These are phyloP conservation scores for Cystobasidium slooffiae DNA, from an alignment of 1,284 basidiomycete genomes.

Conservation along the genomic window DNA sequence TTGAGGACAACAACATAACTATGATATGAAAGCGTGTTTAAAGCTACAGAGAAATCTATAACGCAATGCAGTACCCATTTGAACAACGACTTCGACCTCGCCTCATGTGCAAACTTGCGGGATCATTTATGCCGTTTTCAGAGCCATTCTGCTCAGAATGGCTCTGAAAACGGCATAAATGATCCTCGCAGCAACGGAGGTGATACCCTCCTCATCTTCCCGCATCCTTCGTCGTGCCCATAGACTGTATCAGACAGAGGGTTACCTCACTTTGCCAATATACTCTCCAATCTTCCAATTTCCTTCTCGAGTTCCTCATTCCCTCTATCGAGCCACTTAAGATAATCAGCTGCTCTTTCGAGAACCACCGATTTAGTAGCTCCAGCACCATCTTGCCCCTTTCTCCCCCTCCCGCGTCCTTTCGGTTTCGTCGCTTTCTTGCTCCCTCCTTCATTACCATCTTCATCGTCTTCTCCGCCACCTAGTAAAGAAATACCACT, in stretches of 20 bases:
- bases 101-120: no score
- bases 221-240: neutral
- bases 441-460: constrained; percentile 8
- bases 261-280: constrained; percentile 48
- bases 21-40: no score
- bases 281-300: constrained; percentile 48
- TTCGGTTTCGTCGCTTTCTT: constrained; percentile 42
- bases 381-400: constrained; percentile 50
- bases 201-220: no score
- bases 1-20: neutral
- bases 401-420: constrained; percentile 49
- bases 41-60: constrained; percentile 9
- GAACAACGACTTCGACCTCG: no score
- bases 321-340: constrained; percentile 50
- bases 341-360: constrained; percentile 48
- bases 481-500: constrained; percentile 57
- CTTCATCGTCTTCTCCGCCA: constrained; percentile 20
- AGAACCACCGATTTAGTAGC: constrained; percentile 52
- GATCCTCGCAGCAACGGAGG: no score
- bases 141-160: no score
- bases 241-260: neutral
- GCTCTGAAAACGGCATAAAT: no score
- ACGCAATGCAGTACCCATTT: no score
- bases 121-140: no score
- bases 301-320: constrained; percentile 49